phyloP scores from a whole-genome alignment of 2,329 filamentous ascomycete species.

The Alternaria incomplexa region DNA sequence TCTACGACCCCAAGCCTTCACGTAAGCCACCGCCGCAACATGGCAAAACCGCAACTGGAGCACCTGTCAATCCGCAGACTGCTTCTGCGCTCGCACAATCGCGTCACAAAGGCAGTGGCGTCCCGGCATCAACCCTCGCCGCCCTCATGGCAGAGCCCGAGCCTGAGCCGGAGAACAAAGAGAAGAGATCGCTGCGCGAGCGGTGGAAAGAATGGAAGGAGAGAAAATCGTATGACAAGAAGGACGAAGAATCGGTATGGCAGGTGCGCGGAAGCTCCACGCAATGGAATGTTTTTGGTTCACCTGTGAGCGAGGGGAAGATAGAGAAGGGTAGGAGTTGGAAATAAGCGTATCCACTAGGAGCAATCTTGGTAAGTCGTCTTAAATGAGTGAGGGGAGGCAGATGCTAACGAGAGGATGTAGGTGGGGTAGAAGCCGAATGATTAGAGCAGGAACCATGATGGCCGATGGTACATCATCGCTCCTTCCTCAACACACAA shows the following conservation, averaged over 20 bases:
- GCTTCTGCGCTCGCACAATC: not conserved
- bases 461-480: not conserved
- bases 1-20: constrained; percentile 11
- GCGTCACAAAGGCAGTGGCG: not conserved
- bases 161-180: not conserved
- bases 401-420: not conserved
- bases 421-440: not conserved
- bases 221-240: not conserved
- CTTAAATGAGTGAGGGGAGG: not conserved
- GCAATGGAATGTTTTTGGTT: not conserved
- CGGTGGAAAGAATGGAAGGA: not conserved
- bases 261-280: not conserved
- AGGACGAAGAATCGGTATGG: not conserved
- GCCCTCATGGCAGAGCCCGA: not conserved
- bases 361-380: fast-evolving
- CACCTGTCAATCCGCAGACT: not conserved
- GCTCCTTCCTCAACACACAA: not conserved
- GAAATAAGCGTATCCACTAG: not conserved
- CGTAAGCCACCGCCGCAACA: constrained; percentile 5
- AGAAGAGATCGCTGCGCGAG: not conserved
- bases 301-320: not conserved
- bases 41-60: not conserved
- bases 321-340: not conserved
- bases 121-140: not conserved
- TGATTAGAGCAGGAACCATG: not conserved